Evolutionary conservation across 2,329 filamentous ascomycete genomes (phyloP), one percentile per base, ranked within the genome.

Genomic region (Fusarium avenaceum): DNA sequence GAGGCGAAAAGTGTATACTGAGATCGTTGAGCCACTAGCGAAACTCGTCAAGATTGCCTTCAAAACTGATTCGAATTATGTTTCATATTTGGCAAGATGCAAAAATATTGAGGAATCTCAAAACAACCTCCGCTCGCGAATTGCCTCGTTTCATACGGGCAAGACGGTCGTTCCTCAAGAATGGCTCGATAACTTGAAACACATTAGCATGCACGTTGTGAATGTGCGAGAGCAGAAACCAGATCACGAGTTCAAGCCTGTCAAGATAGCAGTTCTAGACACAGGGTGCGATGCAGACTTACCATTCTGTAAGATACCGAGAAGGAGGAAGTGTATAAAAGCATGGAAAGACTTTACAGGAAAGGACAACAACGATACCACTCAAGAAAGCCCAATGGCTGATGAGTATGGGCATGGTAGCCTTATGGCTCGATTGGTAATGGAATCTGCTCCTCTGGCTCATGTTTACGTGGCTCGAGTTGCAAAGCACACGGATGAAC

Each of bases 201-300:
- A 53, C 0, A 52, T 45, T 1, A 52, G 49, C 1, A 19, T 32
- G 26, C 39, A 52, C 0, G 13, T 52, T 2, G 0, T n/a, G 15
- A 24, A 9, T 0, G 1, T 52, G 0, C 20, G 19, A 1, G 15
- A 20, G 0, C 2, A 26, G 7, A 45, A 15, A 11, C 17, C 28
- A 1, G 39, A 17, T 0, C 30, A 46, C 15, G 7, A 9, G 0
- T 35, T 53, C n/a, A 35, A 35, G 2, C 22, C 50, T 1, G 17
- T 45, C 0, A 45, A 1, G 1, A n/a, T 53, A 13, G 50, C 50
- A 4, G 1, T 53, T 3, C 0, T 53, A 9, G 50, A 53, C 4
- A 53, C 50, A 10, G 50, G 50, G 1, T 47, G 15, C 2, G 30
- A 53, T 8, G 20, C 20, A 19, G 14, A 7, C 0, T 3, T 35